These are phyloP conservation scores for Neofusicoccum sp. DNA, from an alignment of 2,329 filamentous ascomycete genomes.

Conservation along the genomic window DNA sequence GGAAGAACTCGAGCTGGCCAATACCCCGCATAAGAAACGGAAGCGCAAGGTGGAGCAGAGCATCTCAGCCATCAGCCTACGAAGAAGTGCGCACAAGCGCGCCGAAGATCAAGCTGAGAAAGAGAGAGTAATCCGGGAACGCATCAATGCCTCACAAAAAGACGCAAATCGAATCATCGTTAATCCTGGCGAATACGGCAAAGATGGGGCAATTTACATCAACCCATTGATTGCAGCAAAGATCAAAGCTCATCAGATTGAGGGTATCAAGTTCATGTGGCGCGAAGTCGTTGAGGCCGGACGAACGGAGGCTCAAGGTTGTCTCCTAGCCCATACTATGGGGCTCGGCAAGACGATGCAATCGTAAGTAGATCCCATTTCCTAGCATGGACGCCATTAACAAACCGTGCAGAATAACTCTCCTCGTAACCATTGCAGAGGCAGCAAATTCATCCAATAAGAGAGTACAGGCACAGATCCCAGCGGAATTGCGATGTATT, in stretches of 20 bases:
- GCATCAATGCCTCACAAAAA: background rate
- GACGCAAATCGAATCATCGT: constrained; percentile 51
- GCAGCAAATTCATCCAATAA: constrained; percentile 60
- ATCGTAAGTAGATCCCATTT: constrained; percentile 48
- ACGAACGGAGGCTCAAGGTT: constrained; percentile 63
- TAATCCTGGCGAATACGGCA: constrained; percentile 63
- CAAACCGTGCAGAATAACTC: constrained; percentile 56
- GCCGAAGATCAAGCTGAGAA: constrained; percentile 47
- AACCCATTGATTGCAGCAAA: constrained; percentile 60
- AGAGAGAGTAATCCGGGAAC: constrained; percentile 10
- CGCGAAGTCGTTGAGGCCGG: constrained; percentile 67
- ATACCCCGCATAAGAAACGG: constrained; percentile 47
- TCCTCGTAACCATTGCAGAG: constrained; percentile 73
- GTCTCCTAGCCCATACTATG: constrained; percentile 85
- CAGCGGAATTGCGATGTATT: constrained; percentile 55
- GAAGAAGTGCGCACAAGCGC: constrained; percentile 56
- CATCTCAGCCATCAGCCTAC: constrained; percentile 32
- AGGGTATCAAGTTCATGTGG: constrained; percentile 86
- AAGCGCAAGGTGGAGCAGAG: constrained; percentile 49
- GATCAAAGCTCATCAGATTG: constrained; percentile 78
- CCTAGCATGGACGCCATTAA: background rate
- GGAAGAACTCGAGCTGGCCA: background rate
- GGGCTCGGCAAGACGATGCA: constrained; percentile 93
- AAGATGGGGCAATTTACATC: constrained; percentile 63
- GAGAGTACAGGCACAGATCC: constrained; percentile 64